Percentiles rank a stretch among this genome's conserved stretches.
Evolutionary conservation across 2,329 filamentous ascomycete genomes (phyloP).

Genomic region (Cadophora gregata): DNA sequence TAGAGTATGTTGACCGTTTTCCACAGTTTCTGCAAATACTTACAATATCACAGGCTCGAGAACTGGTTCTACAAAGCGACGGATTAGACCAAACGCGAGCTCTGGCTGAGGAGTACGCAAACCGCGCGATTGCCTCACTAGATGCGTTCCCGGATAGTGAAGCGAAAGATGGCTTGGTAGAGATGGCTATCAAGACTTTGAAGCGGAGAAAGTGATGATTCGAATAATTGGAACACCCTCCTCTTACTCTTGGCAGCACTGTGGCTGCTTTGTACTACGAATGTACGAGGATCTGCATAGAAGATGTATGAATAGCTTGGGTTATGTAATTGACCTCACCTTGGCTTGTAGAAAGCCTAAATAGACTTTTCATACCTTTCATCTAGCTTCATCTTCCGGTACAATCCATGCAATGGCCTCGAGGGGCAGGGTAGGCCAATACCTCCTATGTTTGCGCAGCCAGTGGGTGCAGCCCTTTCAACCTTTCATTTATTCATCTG

Average conservation of each 20-base stretch:
- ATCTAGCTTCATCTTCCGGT: neutral
- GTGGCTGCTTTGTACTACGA: slow-evolving; percentile 32
- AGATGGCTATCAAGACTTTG: slow-evolving; percentile 94
- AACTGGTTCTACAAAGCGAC: slow-evolving; percentile 81
- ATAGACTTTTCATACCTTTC: slow-evolving; percentile 23
- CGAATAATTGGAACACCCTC: slow-evolving; percentile 25
- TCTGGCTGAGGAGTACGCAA: slow-evolving; percentile 87
- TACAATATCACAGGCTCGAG: slow-evolving; percentile 69
- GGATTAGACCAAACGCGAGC: slow-evolving; percentile 92
- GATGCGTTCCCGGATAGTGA: slow-evolving; percentile 88
- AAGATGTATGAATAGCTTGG: slow-evolving; percentile 25
- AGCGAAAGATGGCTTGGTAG: slow-evolving; percentile 86
- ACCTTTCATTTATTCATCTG: too few species aligned
- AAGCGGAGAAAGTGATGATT: slow-evolving; percentile 76
- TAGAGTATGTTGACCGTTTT: slow-evolving; percentile 63
- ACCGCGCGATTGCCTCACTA: slow-evolving; percentile 87
- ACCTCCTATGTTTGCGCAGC: too few species aligned
- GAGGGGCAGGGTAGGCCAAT: too few species aligned
- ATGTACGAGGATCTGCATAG: slow-evolving; percentile 25
- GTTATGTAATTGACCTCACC: neutral
- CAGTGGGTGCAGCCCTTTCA: too few species aligned
- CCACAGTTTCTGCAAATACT: slow-evolving; percentile 11
- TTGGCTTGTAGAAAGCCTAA: slow-evolving; percentile 6
- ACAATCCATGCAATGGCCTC: too few species aligned
- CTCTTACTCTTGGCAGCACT: slow-evolving; percentile 26